Base-by-base conservation (phyloP, 1,139 yeast genomes). In the Entelexis sorbosivorans region DNA sequence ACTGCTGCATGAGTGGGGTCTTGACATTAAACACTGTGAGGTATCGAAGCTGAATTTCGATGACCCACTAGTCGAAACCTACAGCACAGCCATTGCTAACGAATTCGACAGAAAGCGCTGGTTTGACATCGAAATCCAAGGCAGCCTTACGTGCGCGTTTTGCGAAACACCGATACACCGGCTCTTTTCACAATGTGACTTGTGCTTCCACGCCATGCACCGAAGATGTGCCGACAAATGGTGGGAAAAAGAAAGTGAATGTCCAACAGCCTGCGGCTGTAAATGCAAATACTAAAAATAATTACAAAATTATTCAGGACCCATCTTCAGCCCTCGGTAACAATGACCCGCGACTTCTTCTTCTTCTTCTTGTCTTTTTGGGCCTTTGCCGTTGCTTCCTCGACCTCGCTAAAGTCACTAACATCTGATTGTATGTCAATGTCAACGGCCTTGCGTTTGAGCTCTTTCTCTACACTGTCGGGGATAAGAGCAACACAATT, bases 251-350 rank as follows among this genome's bases (percentile, higher is more conserved):
- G 69, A 67, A n/a, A 61, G 61, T 42, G 87, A 82, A 60, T 89
- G 97, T 66, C 82, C 95, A 0, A 77, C 87, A 54, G 97, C 96
- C 0, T 89, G 97, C 68, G 96, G 96, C 0, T 89, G 97, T 62
- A 60, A 65, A 10, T 87, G 96, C 66, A 65, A 80, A n/a, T 46
- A 50, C 1, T 47, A 34, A 35, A 35, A 42, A 40, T 5, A n/a
- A 29, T 19, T 8, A 35, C 13, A n/a, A 6, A 31, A 20, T 40
- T 19, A n/a, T n/a, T n/a, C 17, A 39, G 17, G 31, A 19, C n/a
- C 7, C 6, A n/a, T 26, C 22, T 33, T 36, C 16, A 46, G 3
- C 36, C 45, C n/a, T 44, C 26, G 2, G 44, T 59, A 53, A 52
- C 29, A 17, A 46, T 31, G 51, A 50, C 44, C 56, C 39, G 42